Percentiles rank a stretch among this genome's conserved stretches.
Evolutionary conservation across 768 basidiomycete species (phyloP).

Genomic region (Pleurotus salmoneostramineus): DNA sequence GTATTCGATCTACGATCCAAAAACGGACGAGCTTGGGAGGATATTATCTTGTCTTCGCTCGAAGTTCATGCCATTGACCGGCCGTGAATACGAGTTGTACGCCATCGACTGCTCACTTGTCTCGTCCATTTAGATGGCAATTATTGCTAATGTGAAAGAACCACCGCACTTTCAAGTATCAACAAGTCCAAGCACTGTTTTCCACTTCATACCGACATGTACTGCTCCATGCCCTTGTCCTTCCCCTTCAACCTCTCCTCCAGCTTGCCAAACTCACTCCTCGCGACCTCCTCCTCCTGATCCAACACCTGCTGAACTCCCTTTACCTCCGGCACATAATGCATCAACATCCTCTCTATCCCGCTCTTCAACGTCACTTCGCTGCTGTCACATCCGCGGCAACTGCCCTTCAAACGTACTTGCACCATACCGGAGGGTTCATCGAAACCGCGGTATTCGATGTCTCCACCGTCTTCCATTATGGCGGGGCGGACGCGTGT

Average conservation of each 20-base stretch:
- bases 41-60: no score
- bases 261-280: constrained; percentile 87
- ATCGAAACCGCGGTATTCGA: constrained; percentile 90
- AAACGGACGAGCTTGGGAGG: no score
- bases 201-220: constrained; percentile 63
- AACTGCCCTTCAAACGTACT: constrained; percentile 94
- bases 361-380: constrained; percentile 95
- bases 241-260: constrained; percentile 52
- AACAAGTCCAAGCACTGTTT: no score
- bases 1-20: no score
- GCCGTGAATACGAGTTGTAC: no score
- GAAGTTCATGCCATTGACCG: no score
- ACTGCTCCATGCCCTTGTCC: constrained; percentile 67
- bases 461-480: constrained; percentile 98
- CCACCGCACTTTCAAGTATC: no score
- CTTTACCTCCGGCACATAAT: constrained; percentile 96
- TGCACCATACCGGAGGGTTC: constrained; percentile 74
- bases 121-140: no score
- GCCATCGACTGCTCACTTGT: no score
- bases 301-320: constrained; percentile 89
- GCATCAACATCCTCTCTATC: constrained; percentile 98
- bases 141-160: no score
- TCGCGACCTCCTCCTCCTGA: constrained; percentile 82
- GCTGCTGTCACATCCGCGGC: constrained; percentile 91
- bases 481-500: constrained; percentile 95